Evolutionary conservation across 805 yeast species (phyloP).

Genomic region (Debaryomyces maramus): DNA sequence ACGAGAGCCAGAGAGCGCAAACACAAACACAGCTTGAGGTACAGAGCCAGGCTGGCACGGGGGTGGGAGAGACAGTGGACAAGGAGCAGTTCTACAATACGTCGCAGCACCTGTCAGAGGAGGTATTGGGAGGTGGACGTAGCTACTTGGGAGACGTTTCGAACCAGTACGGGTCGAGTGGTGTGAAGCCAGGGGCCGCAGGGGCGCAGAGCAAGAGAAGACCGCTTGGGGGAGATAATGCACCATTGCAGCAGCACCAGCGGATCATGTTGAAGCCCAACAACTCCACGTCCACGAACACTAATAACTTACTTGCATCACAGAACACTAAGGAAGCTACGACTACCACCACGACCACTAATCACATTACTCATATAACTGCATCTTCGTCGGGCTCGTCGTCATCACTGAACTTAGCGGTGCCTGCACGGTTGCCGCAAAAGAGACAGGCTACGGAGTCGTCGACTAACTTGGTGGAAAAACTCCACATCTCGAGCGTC

Average conservation of each 20-base stretch:
- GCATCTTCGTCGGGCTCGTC: slow-evolving; percentile 6
- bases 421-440: slow-evolving; percentile 40
- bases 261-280: slow-evolving; percentile 6
- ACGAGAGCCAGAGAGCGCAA: slow-evolving; percentile 1
- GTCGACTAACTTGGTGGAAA: slow-evolving; percentile 44
- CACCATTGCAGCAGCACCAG: slow-evolving; percentile 27
- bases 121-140: slow-evolving; percentile 16
- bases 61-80: not conserved
- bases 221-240: slow-evolving; percentile 36
- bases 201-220: slow-evolving; percentile 19
- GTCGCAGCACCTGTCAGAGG: slow-evolving; percentile 8
- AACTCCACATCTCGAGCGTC: slow-evolving; percentile 21
- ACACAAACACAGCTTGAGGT: not conserved
- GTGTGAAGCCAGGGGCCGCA: slow-evolving; percentile 1
- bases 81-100: not conserved
- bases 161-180: slow-evolving; percentile 29
- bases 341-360: not conserved
- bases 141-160: slow-evolving; percentile 41
- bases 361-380: slow-evolving; percentile 1
- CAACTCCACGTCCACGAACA: slow-evolving; percentile 4
- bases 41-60: not conserved
- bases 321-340: slow-evolving; percentile 5
- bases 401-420: slow-evolving; percentile 12
- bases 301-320: slow-evolving; percentile 8
- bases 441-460: slow-evolving; percentile 60